phyloP scores from a whole-genome alignment of 768 basidiomycete species.

The Leccinum disarticulatum region DNA sequence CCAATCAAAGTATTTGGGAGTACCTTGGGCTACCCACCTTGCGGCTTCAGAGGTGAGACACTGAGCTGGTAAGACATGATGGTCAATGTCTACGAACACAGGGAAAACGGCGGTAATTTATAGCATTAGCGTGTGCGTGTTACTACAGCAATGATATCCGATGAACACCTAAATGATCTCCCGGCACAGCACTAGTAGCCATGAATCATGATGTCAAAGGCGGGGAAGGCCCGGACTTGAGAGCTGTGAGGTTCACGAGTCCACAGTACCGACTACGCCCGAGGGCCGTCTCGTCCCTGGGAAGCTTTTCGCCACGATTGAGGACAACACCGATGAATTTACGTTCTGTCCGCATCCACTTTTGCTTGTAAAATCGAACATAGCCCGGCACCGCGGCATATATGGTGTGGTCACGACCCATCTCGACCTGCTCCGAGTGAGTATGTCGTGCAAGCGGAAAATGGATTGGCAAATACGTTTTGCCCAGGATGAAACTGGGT shows the following conservation, averaged over 20 bases:
- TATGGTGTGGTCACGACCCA: conserved; percentile 93
- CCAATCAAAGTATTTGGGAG: neutral
- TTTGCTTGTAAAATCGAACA: conserved; percentile 91
- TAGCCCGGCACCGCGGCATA: conserved; percentile 88
- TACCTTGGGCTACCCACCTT: conserved; percentile 31
- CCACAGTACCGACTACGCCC: conserved; percentile 89
- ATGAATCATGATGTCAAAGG: conserved; percentile 5
- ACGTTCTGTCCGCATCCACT: conserved; percentile 69
- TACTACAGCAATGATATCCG: conserved; percentile 19
- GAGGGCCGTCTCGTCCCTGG: conserved; percentile 66
- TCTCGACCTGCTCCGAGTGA: conserved; percentile 61
- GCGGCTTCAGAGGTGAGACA: conserved; percentile 38
- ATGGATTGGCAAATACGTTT: conserved; percentile 57
- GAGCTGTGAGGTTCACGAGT: conserved; percentile 60
- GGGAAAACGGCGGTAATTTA: conserved; percentile 13
- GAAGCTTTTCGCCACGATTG: conserved; percentile 79
- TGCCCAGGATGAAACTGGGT: conserved; percentile 92
- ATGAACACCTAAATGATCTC: conserved; percentile 2
- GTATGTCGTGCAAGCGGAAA: neutral
- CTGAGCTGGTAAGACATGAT: conserved; percentile 39
- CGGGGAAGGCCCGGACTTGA: conserved; percentile 15
- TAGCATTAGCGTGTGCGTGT: conserved; percentile 9
- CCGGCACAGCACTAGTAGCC: neutral
- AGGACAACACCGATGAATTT: conserved; percentile 84
- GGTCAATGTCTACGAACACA: conserved; percentile 4